Conservation (phyloP, 345 rosid species). For the Dovyalis caffra region DNA sequence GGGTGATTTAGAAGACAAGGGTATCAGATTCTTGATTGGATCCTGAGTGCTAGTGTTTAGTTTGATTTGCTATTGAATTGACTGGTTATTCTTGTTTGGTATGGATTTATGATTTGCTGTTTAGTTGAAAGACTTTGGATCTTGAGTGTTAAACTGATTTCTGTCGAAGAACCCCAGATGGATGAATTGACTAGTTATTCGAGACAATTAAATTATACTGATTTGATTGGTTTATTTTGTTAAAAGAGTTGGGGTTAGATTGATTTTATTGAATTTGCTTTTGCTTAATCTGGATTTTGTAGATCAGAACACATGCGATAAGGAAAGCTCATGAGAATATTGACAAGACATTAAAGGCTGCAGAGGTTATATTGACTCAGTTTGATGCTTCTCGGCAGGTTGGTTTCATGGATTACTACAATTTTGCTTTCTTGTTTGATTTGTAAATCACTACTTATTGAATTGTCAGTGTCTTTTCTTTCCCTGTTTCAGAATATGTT, state of each 20-base stretch:
- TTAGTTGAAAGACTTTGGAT: not conserved
- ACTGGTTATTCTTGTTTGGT: not conserved
- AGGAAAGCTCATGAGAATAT: constrained; percentile 98
- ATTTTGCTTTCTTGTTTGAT: not conserved
- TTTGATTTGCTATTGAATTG: not conserved
- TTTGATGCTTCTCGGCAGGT: constrained; percentile 90
- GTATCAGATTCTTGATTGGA: not conserved
- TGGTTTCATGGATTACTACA: constrained; percentile 21
- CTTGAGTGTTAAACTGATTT: constrained; percentile 1
- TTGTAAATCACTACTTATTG: not conserved
- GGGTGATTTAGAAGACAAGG: not conserved
- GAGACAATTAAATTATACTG: not conserved
- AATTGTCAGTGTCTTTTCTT: not conserved
- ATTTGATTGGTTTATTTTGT: not conserved
- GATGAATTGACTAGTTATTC: not conserved
- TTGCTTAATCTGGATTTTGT: constrained; percentile 21
- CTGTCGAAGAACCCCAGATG: not conserved
- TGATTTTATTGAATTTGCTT: constrained; percentile 11
- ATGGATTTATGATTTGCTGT: not conserved
- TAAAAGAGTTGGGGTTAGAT: not conserved
- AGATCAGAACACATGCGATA: constrained; percentile 92
- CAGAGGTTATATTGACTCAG: constrained; percentile 75
- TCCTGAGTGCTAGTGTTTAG: not conserved
- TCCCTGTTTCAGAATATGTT: not conserved
- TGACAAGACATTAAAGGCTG: constrained; percentile 84